Evolutionary conservation across 139 green algal species (phyloP).

Genomic region (Chlamydomonas applanata): DNA sequence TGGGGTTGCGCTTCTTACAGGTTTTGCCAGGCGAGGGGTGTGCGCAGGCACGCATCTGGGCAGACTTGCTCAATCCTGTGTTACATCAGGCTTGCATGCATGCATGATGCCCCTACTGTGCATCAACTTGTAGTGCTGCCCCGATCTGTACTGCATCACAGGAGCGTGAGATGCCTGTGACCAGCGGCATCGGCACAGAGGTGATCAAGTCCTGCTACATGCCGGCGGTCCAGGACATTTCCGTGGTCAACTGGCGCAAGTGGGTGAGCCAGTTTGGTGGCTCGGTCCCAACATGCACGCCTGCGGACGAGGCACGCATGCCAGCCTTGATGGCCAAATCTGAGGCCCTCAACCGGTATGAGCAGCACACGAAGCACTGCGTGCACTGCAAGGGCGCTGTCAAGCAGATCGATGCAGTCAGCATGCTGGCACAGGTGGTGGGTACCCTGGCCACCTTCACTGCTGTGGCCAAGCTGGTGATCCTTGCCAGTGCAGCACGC

Average conservation of each 20-base stretch:
- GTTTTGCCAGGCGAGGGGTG: too few species aligned
- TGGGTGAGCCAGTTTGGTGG: neutral
- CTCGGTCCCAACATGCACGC: conserved; percentile 20
- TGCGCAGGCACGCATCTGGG: too few species aligned
- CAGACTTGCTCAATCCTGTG: too few species aligned
- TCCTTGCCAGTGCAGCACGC: too few species aligned
- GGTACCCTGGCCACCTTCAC: conserved; percentile 1
- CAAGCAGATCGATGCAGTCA: conserved; percentile 6
- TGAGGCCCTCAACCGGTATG: conserved; percentile 19
- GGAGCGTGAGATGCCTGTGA: too few species aligned
- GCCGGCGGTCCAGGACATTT: too few species aligned
- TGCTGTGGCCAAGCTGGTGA: neutral
- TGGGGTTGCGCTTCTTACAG: too few species aligned
- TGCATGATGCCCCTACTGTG: neutral
- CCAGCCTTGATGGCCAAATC: conserved; percentile 9
- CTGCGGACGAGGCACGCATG: neutral
- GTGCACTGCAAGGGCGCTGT: conserved; percentile 17
- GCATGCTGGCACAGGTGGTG: neutral
- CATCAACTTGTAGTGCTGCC: too few species aligned
- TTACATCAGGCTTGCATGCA: neutral
- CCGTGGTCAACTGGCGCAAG: too few species aligned
- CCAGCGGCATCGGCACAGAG: too few species aligned
- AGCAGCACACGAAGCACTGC: conserved; percentile 27
- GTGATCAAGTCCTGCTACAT: too few species aligned
- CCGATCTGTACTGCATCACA: too few species aligned